Conservation (phyloP, 192 early-diverging fungal genomes). For the Podila horticola region DNA sequence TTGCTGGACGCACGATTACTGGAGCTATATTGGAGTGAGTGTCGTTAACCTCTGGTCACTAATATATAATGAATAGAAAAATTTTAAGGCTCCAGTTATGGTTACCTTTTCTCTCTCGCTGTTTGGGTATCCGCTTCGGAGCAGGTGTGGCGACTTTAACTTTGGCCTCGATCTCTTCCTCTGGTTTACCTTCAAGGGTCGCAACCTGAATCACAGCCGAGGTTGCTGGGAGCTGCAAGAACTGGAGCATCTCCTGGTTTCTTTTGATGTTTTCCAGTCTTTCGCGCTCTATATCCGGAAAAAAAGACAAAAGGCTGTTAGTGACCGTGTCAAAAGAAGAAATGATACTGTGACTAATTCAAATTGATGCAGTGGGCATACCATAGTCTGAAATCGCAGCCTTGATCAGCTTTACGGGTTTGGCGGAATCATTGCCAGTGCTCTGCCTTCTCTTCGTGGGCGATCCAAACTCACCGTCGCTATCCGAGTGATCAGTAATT, state of each 20-base stretch:
- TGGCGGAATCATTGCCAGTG: no score
- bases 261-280: constrained; percentile 69
- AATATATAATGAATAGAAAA: no score
- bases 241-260: constrained; percentile 67
- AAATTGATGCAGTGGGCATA: no score
- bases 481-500: no score
- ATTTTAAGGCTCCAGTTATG: no score
- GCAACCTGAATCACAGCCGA: constrained; percentile 48
- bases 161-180: background rate
- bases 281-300: constrained; percentile 37
- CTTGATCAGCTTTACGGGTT: no score
- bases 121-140: constrained; percentile 4
- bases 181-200: constrained; percentile 16
- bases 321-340: background rate
- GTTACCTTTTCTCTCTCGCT: background rate
- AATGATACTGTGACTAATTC: no score
- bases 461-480: no score
- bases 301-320: background rate
- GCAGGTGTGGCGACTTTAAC: background rate
- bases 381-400: no score
- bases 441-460: no score
- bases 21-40: background rate
- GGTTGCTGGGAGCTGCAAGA: constrained; percentile 13
- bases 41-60: no score
- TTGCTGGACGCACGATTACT: constrained; percentile 19